A percentile compares a stretch with the other conserved stretches of the same genome.
These are phyloP conservation scores for Colletotrichum sp. DNA, from an alignment of 2,329 filamentous ascomycete genomes.

Conservation along the genomic window DNA sequence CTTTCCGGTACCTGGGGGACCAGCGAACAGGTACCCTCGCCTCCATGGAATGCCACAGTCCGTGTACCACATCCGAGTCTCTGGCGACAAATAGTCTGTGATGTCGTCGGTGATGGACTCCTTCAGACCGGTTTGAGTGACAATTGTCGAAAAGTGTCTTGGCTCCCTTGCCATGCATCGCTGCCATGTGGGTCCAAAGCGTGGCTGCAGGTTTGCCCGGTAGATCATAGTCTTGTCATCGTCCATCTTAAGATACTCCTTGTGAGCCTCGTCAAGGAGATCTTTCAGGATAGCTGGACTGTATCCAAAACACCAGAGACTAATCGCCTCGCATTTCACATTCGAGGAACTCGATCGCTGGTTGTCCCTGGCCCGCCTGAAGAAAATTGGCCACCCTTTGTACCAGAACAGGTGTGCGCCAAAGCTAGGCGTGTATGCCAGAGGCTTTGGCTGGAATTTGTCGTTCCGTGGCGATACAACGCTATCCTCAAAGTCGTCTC, in stretches of 20 bases:
- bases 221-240: not conserved
- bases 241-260: not conserved
- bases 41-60: not conserved
- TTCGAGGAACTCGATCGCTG: not conserved
- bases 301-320: not conserved
- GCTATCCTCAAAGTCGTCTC: not conserved
- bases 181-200: rapidly evolving
- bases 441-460: not conserved
- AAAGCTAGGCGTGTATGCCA: not conserved
- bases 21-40: not conserved
- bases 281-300: not conserved
- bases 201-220: not conserved
- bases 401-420: not conserved
- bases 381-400: not conserved
- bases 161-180: not conserved
- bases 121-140: not conserved
- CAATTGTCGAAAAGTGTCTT: not conserved
- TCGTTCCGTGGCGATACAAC: not conserved
- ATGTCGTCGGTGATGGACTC: not conserved
- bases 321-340: not conserved
- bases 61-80: not conserved
- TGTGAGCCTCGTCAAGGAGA: not conserved
- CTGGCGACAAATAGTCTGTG: not conserved
- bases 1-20: not conserved
- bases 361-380: not conserved